Conservation (phyloP, 2,329 filamentous ascomycete genomes). For the Gnomoniopsis sp. region DNA sequence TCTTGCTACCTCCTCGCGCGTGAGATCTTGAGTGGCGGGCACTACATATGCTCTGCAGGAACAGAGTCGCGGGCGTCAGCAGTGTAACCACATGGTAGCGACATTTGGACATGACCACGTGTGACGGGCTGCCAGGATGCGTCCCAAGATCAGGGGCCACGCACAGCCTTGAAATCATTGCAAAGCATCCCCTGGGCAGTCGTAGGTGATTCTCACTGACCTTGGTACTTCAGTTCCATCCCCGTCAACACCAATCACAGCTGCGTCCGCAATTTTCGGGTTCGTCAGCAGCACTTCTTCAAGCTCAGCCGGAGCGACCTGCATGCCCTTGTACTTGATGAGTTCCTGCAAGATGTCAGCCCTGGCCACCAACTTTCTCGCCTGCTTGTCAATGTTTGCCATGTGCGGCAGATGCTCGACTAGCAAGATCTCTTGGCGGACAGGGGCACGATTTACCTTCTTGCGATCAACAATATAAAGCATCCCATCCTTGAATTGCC, state of each 20-base stretch:
- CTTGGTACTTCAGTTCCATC: slow-evolving; percentile 47
- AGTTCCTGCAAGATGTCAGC: slow-evolving; percentile 46
- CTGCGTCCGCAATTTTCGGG: slow-evolving; percentile 49
- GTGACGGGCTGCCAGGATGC: background rate
- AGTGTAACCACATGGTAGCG: background rate
- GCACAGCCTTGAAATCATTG: background rate
- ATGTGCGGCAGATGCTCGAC: background rate
- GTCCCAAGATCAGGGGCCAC: background rate
- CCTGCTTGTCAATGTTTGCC: background rate
- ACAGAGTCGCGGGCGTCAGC: background rate
- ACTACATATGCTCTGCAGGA: slow-evolving; percentile 23
- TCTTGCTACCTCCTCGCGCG: slow-evolving; percentile 19
- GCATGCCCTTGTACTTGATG: slow-evolving; percentile 59
- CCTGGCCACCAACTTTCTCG: background rate
- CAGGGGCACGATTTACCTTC: slow-evolving; percentile 45
- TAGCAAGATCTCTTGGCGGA: background rate
- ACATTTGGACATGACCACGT: background rate
- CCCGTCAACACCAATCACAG: slow-evolving; percentile 56
- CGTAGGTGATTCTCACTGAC: slow-evolving; percentile 37
- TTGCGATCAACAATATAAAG: slow-evolving; percentile 80
- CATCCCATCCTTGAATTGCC: slow-evolving; percentile 64
- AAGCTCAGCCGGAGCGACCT: slow-evolving; percentile 65
- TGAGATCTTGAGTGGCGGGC: slow-evolving; percentile 19
- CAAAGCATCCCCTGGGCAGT: background rate
- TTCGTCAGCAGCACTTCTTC: slow-evolving; percentile 43